Base-by-base conservation (phyloP, 2,329 filamentous ascomycete species). In the Talaromyces sp. region DNA sequence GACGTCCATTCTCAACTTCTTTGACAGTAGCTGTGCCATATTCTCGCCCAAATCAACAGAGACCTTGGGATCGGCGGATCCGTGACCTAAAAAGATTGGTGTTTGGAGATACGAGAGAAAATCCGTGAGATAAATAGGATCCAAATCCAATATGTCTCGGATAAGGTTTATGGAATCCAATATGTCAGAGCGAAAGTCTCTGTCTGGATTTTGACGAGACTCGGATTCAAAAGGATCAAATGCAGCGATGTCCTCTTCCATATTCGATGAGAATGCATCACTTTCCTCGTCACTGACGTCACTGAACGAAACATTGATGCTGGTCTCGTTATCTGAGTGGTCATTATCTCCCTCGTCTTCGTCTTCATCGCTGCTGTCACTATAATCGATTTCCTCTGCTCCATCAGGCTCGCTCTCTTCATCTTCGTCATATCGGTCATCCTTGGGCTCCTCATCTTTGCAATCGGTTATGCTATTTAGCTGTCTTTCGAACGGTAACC, bases 401-500 rank as follows among this genome's bases (percentile, higher is more conserved):
- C 18, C 46, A 50, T 56, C 52, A 7, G 1, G 9, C 6, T 16
- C 12, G 5, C 61, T 21, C 14, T 28, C n/a, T 33, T 64, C 52
- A 5, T 28, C n/a, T 33, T 64, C 52, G 8, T 33, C n/a, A 44
- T 44, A 3, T 1, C 25, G 42, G 28, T 40, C 35, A 25, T 64
- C 18, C 7, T 16, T n/a, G 23, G 62, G 54, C 18, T 35, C 33
- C 4, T 69, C 67, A 6, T 25, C 35, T 18, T 21, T 6, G 16
- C 40, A 3, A n/a, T 71, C 67, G 23, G 74, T 65, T 11, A 80
- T 72, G 14, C 78, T 74, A 0, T 25, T 39, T 25, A 68, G 37
- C 21, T 66, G 66, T 14, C 65, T 58, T 6, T 70, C 68, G 64
- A 79, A 82, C 0, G 80, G 77, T 1, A 82, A 66, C 69, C 74